A percentile compares a stretch with the other conserved stretches of the same genome.
These are phyloP conservation scores for Lasiosphaeria miniovina DNA, from an alignment of 495 filamentous ascomycete genomes.

Conservation along the genomic window DNA sequence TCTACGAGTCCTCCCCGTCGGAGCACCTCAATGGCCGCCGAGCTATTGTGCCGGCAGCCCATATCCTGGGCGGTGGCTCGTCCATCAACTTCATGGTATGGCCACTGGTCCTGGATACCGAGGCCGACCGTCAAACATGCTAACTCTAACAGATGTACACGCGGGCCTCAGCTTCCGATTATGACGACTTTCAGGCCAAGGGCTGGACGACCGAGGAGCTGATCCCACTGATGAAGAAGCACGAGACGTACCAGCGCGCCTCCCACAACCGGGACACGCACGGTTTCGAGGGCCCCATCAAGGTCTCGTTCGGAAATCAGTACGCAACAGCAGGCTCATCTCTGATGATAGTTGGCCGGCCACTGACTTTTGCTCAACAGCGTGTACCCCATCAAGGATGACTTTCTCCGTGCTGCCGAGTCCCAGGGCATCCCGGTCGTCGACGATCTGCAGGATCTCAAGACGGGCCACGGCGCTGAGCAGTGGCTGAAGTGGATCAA, in stretches of 20 bases:
- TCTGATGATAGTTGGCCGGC: neutral
- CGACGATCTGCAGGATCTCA: slow-evolving; percentile 68
- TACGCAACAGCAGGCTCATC: slow-evolving; percentile 16
- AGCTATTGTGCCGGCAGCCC: slow-evolving; percentile 75
- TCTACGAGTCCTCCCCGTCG: slow-evolving; percentile 75
- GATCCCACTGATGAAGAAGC: slow-evolving; percentile 77
- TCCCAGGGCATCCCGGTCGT: slow-evolving; percentile 71
- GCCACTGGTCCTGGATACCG: too few relatives aligned
- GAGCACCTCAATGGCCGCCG: slow-evolving; percentile 68
- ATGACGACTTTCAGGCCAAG: slow-evolving; percentile 79
- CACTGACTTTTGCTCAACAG: slow-evolving; percentile 11
- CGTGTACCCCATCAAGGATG: slow-evolving; percentile 68
- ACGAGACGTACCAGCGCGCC: slow-evolving; percentile 78
- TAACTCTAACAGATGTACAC: slow-evolving; percentile 68
- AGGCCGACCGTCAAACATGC: neutral
- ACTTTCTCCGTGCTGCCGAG: slow-evolving; percentile 77
- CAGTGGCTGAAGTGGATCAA: slow-evolving; percentile 70
- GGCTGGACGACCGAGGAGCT: slow-evolving; percentile 79
- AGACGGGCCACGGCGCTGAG: slow-evolving; percentile 58
- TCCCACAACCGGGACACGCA: slow-evolving; percentile 74
- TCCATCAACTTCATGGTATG: slow-evolving; percentile 77
- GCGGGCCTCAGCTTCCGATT: slow-evolving; percentile 74
- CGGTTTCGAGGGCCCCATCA: slow-evolving; percentile 78
- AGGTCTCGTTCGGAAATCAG: slow-evolving; percentile 80
- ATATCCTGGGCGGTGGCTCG: slow-evolving; percentile 74